Evolutionary conservation across 805 yeast genomes (phyloP), one percentile per base, ranked within the genome.

Genomic region (Suhomyces emberorum): DNA sequence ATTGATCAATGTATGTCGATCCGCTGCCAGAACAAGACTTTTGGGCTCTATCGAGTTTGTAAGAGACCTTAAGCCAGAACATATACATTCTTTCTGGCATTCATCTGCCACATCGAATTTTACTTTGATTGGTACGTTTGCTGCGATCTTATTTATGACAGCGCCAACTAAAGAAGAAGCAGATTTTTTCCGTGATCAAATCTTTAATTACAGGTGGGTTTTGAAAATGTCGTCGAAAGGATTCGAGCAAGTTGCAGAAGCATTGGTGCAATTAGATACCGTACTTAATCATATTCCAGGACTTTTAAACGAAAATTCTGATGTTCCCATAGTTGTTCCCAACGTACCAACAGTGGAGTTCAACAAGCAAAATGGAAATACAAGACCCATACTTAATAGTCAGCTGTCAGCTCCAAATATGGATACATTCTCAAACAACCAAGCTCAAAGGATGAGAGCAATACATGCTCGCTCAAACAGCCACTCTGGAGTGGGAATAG

Each of bases 71-170:
- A 81, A 80, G 47, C 81, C 83, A 7, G 95, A 88, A 47, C 95
- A 88, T 52, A 71, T 87, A 32, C 89, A 81, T 54, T 78, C 95
- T 8, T 88, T 88, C 57, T 89, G 96, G 96, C 93, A 86, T 59
- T 77, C 88, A 1, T 77, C 88, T 1, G 76, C 95, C 0, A 72
- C 93, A 0, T 72, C 83, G 10, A 87, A 86, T 51, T 77, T 89
- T 44, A 79, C 95, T 5, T 61, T 86, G 24, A 86, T 88, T 26
- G 96, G 96, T 2, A 77, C 91, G 0, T 89, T 89, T 69, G 95
- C 96, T 0, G 81, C 95, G 0, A 65, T 89, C 9, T 61, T 89
- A 37, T 85, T 74, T 49, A 81, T 82, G 11, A 83, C 96, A 0
- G 57, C 70, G 7, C 51, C 74, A 0, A 44, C 49, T 11, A 58